Evolutionary conservation across 768 basidiomycete genomes (phyloP).

Genomic region (Tricholoma hemisulphureum): DNA sequence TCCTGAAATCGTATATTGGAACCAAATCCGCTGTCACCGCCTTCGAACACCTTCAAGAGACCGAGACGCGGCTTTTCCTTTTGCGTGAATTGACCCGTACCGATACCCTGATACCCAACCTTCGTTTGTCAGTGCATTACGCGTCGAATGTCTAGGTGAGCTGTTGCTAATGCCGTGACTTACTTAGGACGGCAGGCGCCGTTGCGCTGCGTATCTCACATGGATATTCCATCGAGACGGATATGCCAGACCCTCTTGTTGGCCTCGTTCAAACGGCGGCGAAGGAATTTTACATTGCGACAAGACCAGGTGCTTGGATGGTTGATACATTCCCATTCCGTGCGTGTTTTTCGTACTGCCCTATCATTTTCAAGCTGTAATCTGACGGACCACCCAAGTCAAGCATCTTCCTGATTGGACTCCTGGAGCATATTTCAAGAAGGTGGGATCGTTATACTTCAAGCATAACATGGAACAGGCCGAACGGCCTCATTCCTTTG

Average conservation of each 20-base stretch:
- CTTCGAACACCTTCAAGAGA: conserved; percentile 37
- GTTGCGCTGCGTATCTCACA: conserved; percentile 42
- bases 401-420: conserved; percentile 43
- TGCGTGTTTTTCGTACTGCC: conserved; percentile 5
- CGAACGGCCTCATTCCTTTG: conserved; percentile 36
- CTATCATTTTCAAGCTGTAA: neutral
- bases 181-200: conserved; percentile 36
- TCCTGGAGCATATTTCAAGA: conserved; percentile 41
- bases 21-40: conserved; percentile 33
- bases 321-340: conserved; percentile 41
- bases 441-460: conserved; percentile 31
- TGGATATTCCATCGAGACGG: conserved; percentile 40
- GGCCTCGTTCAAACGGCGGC: conserved; percentile 38
- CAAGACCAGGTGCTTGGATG: conserved; percentile 27
- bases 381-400: conserved; percentile 26
- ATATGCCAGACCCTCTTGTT: conserved; percentile 37
- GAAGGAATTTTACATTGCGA: conserved; percentile 35
- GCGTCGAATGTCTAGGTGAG: neutral
- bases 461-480: conserved; percentile 32
- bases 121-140: conserved; percentile 36
- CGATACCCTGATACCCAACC: conserved; percentile 32
- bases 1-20: conserved; percentile 41
- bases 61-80: conserved; percentile 45
- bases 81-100: conserved; percentile 39
- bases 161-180: neutral